Base-by-base conservation (phyloP, 2,329 filamentous ascomycete genomes). In the Monosporascus sp. region DNA sequence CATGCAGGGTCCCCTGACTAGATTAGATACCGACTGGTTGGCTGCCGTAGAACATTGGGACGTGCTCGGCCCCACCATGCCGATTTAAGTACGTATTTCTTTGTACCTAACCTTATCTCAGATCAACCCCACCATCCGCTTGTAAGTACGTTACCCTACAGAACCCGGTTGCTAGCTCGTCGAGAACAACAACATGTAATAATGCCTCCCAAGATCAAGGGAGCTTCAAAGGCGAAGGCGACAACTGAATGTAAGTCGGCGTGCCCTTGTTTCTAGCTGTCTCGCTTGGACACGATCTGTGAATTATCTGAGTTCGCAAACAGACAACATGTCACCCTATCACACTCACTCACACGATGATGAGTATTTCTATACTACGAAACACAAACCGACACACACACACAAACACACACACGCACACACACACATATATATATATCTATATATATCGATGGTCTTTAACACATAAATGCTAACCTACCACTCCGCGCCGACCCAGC, bases 181-280 rank as follows among this genome's bases (percentile, higher is more conserved):
- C 53, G 52, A 5, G 1, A 4, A 9, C 8, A 31, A 41, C 49
- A 54, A 41, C 49, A 54, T 46, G 57, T 45, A 41, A 55, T 50
- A 35, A 69, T 69, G 67, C 65, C 67, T 56, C 56, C 65, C 31
- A 68, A 68, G 60, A 64, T 62, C 55, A 68, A 66, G 58, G 65
- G 60, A 49, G 58, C 31, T 51, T 57, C 59, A 43, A 64, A 62
- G 55, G 63, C 61, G 24, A 68, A 67, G 57, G 56, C 59, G 52
- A 52, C 56, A 31, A 31, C 27, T 31, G 63, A 65, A 58, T 48
- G 65, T 67, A 58, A 62, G 63, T 56, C 22, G 47, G 52, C n/a
- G 51, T 50, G 55, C 49, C 47, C 51, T 8, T 35, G 54, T 20
- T 38, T 27, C 16, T 38, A 27, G 19, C 16, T 20, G 50, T 37